These are phyloP conservation scores for Carex parvula DNA, from an alignment of 176 grass and related monocot genomes.

Conservation along the genomic window DNA sequence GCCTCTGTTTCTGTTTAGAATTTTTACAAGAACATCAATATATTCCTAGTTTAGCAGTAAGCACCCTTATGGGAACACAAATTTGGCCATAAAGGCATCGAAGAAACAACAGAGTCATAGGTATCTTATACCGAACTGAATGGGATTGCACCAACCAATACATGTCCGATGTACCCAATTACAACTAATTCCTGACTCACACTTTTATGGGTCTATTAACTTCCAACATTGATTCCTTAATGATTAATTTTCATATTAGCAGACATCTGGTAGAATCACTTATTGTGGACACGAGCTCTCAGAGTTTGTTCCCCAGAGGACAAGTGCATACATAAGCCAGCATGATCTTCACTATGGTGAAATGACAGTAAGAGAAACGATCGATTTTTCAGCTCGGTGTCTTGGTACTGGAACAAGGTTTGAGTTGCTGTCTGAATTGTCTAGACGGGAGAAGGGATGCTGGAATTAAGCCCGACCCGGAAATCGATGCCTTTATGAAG, in stretches of 20 bases:
- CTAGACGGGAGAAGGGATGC: slow-evolving; percentile 51
- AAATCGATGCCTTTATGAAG: slow-evolving; percentile 66
- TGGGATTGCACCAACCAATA: background rate
- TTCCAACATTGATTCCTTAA: background rate
- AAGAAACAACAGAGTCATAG: no score
- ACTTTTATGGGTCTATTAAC: background rate
- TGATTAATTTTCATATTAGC: background rate
- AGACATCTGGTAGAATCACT: slow-evolving; percentile 45
- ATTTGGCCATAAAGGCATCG: no score
- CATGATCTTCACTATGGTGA: slow-evolving; percentile 53
- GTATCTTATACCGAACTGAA: no score
- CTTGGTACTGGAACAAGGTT: slow-evolving; percentile 52
- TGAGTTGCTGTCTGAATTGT: slow-evolving; percentile 53
- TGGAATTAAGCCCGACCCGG: slow-evolving; percentile 57
- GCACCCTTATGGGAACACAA: background rate
- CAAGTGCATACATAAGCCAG: slow-evolving; percentile 67
- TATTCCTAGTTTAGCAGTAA: background rate
- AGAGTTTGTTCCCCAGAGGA: slow-evolving; percentile 54
- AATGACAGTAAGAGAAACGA: slow-evolving; percentile 66
- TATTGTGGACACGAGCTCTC: slow-evolving; percentile 51
- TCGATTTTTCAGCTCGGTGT: slow-evolving; percentile 58
- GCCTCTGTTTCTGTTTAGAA: background rate
- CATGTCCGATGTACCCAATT: background rate
- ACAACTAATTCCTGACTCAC: background rate
- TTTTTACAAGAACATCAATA: background rate